Percentiles rank a stretch among this genome's conserved stretches.
These are phyloP conservation scores for Galeopsis tetrahit DNA, from an alignment of 257 asterid genomes.

Conservation along the genomic window DNA sequence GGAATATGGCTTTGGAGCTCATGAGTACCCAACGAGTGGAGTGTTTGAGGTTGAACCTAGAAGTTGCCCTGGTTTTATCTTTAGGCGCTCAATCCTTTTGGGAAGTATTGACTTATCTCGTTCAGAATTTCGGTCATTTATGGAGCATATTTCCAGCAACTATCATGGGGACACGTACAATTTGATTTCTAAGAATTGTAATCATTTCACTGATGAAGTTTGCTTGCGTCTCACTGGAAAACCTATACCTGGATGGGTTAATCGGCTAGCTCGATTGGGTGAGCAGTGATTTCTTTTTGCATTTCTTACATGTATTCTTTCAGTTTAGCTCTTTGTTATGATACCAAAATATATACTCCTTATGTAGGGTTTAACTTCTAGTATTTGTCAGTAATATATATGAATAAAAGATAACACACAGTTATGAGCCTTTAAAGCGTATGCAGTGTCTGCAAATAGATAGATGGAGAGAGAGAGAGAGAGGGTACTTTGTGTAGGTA, in stretches of 20 bases:
- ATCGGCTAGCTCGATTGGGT: conserved; percentile 90
- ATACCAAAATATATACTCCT: conserved; percentile 13
- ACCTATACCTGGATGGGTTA: conserved; percentile 92
- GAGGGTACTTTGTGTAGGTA: no score
- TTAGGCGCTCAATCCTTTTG: conserved; percentile 76
- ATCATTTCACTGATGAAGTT: conserved; percentile 89
- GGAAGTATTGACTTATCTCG: conserved; percentile 81
- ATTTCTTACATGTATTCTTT: conserved; percentile 14
- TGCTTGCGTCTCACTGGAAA: conserved; percentile 74
- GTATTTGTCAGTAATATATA: not conserved
- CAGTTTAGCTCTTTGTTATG: conserved; percentile 10
- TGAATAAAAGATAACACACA: not conserved
- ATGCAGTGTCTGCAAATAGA: not conserved
- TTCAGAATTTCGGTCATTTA: conserved; percentile 74
- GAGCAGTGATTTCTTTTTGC: conserved; percentile 30
- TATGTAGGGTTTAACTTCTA: conserved; percentile 14
- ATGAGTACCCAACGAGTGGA: conserved; percentile 84
- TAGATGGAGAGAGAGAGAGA: no score
- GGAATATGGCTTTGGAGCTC: conserved; percentile 95
- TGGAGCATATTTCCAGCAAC: conserved; percentile 75
- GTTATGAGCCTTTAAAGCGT: conserved; percentile 1
- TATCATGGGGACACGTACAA: conserved; percentile 87
- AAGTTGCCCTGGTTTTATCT: conserved; percentile 88
- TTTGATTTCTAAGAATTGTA: conserved; percentile 90
- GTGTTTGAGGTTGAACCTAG: conserved; percentile 92